Evolutionary conservation across 2,329 filamentous ascomycete species (phyloP), one percentile per base, ranked within the genome.

Genomic region (Diaporthe amygdali): DNA sequence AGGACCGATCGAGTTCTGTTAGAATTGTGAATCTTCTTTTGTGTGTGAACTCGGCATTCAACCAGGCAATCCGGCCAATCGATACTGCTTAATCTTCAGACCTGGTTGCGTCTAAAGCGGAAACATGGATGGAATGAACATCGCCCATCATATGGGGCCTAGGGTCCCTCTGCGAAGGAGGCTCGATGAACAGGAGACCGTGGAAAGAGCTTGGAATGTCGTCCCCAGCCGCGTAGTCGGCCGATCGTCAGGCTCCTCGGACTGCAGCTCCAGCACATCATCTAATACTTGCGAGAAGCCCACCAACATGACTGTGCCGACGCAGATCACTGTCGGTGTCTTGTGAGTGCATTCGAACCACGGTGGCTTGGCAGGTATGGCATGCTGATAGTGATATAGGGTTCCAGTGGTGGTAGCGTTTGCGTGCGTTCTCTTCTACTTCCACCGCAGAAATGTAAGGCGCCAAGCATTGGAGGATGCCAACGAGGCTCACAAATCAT

Each of bases 401-500:
- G 90, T 98, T 68, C 95, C 96, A 1, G 78, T 97, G 56, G 84
- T 61, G 25, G 44, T 72, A 6, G 69, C 22, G 32, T 72, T 72
- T 25, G 79, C 92, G 1, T 79, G 90, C 59, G 88, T 94, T 1
- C 84, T 98, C 47, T 78, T 95, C 74, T 92, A 91, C 78, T 87
- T 99, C 44, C 95, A 98, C 79, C 90, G 94, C 66, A 89, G 94
- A 80, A 93, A 94, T 77, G 83, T 93, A 47, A 90, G 88, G 79
- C 94, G 90, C 77, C 86, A 94, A 74, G 86, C 86, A 69, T 84
- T 87, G 71, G 96, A 99, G 82, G 96, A 99, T 82, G 87, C 88
- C 22, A 90, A 93, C 74, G 95, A 98, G 81, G 94, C 94, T 75
- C 94, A 97, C 82, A 95, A 93, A 78, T 96, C 94, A 0, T 88